phyloP scores from a whole-genome alignment of 345 rosid species.

The Gossypium raimondii region DNA sequence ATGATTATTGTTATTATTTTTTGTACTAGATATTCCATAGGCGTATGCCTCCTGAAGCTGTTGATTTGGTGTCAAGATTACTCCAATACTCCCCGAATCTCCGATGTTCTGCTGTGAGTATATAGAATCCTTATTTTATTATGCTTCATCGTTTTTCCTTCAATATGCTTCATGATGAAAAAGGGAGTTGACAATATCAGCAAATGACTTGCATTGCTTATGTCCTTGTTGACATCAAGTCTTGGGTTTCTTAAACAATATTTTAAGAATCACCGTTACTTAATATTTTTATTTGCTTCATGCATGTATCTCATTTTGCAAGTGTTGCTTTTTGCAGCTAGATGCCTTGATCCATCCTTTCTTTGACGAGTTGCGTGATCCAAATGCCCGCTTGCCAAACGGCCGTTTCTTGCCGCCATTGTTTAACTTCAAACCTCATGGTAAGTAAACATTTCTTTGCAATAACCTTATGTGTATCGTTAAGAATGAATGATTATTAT shows the following conservation, averaged over 20 bases:
- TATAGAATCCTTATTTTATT: slow-evolving; percentile 3
- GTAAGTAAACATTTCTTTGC: slow-evolving; percentile 27
- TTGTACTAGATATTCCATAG: slow-evolving; percentile 73
- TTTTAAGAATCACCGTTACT: background rate
- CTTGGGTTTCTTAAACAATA: too few species aligned
- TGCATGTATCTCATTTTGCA: background rate
- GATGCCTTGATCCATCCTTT: slow-evolving; percentile 89
- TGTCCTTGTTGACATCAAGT: too few species aligned
- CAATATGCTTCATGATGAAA: background rate
- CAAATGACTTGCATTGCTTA: too few species aligned
- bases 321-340: slow-evolving; percentile 39
- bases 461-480: background rate
- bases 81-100: slow-evolving; percentile 95
- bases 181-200: background rate
- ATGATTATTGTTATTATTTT: background rate
- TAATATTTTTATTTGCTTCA: background rate
- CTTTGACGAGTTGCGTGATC: slow-evolving; percentile 91
- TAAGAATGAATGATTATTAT: background rate
- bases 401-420: slow-evolving; percentile 87
- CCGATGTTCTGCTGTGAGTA: slow-evolving; percentile 82
- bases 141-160: background rate
- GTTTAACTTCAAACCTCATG: slow-evolving; percentile 84
- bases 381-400: slow-evolving; percentile 69
- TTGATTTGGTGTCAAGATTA: slow-evolving; percentile 91
- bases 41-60: slow-evolving; percentile 97